Base-by-base conservation (phyloP, 2,329 filamentous ascomycete species). In the Ophiosphaerella korrae region DNA sequence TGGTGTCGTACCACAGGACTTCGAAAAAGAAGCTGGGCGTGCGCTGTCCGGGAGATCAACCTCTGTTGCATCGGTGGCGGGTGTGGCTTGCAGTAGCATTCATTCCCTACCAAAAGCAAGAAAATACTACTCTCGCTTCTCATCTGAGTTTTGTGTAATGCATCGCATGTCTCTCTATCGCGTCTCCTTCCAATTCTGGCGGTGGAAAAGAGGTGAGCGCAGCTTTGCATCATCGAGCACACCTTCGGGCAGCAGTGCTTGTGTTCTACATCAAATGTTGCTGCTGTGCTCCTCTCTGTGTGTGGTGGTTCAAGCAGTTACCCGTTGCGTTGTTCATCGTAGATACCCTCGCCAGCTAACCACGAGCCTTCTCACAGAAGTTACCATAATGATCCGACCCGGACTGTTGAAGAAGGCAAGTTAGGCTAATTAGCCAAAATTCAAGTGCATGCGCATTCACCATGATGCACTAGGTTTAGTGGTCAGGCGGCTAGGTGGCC, bases 171-270 rank as follows among this genome's bases (percentile, higher is more conserved):
- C 18, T 37, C 18, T 32, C 42, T 32, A n/a, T 53, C 45, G 32
- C 7, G 16, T n/a, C 16, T 21, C 31, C 9, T 18, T 43, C 36
- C 29, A 21, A 16, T 23, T 26, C 9, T 41, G 14, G 38, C 34
- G 18, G 13, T n/a, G n/a, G 8, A 38, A 36, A 11, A 33, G 50
- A 57, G 62, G 58, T 63, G 48, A 56, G 63, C 64, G 64, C 64
- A 60, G 42, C 37, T 50, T 29, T 60, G 50, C 55, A 57, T 53
- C 34, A 45, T 16, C 29, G 33, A 40, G 45, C 45, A 58, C 42
- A 42, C 32, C 41, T 38, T 59, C 50, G 55, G 54, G 49, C 48
- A 58, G 51, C 52, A 50, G 45, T 53, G 50, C 47, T 45, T 49
- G 50, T 51, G 26, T 31, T 58, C 41, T 50, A 7, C 41, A 54